Evolutionary conservation across 2,329 filamentous ascomycete species (phyloP).

Genomic region (Aspergillus uvarum): DNA sequence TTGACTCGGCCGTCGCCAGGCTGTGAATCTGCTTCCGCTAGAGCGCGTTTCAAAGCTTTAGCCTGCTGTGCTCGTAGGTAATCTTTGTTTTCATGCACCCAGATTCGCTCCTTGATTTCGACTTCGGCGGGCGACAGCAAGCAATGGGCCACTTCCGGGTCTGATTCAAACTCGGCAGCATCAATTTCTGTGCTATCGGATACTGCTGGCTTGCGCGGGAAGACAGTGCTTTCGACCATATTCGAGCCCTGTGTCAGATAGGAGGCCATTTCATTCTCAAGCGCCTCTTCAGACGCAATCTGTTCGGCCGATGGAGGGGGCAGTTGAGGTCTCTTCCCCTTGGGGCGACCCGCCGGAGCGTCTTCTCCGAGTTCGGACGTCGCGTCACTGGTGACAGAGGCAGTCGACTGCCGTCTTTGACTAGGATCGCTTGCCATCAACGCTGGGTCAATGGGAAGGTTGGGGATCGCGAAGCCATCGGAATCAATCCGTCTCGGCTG

Average conservation of each 20-base stretch:
- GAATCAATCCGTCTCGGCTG: conserved; percentile 55
- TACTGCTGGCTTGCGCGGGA: conserved; percentile 47
- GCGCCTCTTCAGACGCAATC: conserved; percentile 56
- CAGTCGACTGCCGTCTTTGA: conserved; percentile 21
- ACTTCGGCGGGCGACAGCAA: conserved; percentile 71
- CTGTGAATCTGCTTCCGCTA: conserved; percentile 52
- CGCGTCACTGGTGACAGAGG: conserved; percentile 24
- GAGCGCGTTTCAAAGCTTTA: conserved; percentile 73
- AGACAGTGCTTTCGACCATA: conserved; percentile 32
- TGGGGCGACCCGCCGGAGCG: conserved; percentile 25
- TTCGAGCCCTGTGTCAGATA: conserved; percentile 53
- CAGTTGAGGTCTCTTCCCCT: conserved; percentile 34
- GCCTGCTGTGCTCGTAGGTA: conserved; percentile 86
- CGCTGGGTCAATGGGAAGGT: conserved; percentile 47
- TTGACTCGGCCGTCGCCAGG: conserved; percentile 25
- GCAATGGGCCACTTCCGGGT: conserved; percentile 82
- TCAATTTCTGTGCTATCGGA: conserved; percentile 60
- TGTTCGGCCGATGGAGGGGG: conserved; percentile 61
- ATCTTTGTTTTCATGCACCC: conserved; percentile 92
- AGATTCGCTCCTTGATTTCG: conserved; percentile 82
- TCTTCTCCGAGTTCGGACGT: conserved; percentile 24
- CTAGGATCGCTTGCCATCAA: conserved; percentile 29
- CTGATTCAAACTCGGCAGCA: conserved; percentile 82
- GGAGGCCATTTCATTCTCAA: conserved; percentile 70
- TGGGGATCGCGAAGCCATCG: conserved; percentile 68